Base-by-base conservation (phyloP, 2,329 filamentous ascomycete genomes). In the Alternaria angustiovoidea region DNA sequence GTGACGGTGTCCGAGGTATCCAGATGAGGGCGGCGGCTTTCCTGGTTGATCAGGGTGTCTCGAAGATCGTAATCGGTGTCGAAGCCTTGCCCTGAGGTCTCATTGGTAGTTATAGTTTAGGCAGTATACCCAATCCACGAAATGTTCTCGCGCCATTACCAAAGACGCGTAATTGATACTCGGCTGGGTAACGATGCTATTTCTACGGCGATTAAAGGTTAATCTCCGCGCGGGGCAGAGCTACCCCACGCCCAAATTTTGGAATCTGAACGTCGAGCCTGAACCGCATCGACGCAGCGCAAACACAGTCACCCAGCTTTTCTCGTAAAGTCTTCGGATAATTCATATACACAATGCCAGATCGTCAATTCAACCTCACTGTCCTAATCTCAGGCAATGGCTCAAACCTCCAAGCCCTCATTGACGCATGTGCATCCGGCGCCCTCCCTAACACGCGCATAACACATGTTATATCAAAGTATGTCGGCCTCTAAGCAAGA, bases 391-490 rank as follows among this genome's bases (percentile, higher is more conserved):
- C 77, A 39, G 76, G 91, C 77, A 89, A 86, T 66, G 92, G 92
- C 69, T 88, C 89, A 39, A 94, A 94, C 76, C 87, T 94, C 20
- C 91, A 94, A 82, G 91, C 91, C 58, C 84, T 96, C 53, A 89
- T 90, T 71, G 86, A 90, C 75, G 85, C 86, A 60, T 81, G 81
- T 77, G 79, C 81, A 51, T 76, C 82, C 28, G 76, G 78, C 32
- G 70, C 79, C 24, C 81, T 87, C 30, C 82, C 85, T 41, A 79
- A 83, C 65, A 80, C 82, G 6, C 81, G 82, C 65, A 86, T 90
- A 70, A 80, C 86, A 24, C 86, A 88, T 60, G 89, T 91, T 6
- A 87, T 91, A 60, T 86, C 88, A 58, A 79, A 79, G 76, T 78
- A 67, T 14, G 30, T 18, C n/a, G 9, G 6, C 36, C 28, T 12